Conservation (phyloP, 2,329 filamentous ascomycete species). For the Cordyceps cateniannulata region DNA sequence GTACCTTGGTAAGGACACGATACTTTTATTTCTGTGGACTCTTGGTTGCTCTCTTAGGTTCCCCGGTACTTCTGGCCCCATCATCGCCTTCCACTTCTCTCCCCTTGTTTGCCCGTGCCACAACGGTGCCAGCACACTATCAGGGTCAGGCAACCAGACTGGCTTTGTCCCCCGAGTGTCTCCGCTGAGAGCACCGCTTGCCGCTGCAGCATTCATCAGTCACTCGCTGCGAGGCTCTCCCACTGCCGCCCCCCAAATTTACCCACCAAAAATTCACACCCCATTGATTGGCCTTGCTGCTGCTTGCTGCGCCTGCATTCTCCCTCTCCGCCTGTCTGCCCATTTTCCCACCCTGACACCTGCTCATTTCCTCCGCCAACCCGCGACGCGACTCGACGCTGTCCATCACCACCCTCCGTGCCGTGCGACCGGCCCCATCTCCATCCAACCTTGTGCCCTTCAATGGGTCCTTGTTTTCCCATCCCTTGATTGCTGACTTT, state of each 20-base stretch:
- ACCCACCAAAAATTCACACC: conserved; percentile 4
- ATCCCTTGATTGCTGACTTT: conserved; percentile 39
- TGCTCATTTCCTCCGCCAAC: conserved; percentile 31
- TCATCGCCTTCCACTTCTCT: neutral
- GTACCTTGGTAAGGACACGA: neutral
- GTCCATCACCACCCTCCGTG: conserved; percentile 30
- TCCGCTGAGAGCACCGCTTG: neutral
- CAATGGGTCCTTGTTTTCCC: conserved; percentile 35
- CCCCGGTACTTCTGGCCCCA: neutral
- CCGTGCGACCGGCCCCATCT: conserved; percentile 43
- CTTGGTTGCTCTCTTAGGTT: neutral
- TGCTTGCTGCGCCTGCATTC: neutral
- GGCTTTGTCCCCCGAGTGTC: neutral
- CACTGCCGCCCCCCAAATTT: neutral
- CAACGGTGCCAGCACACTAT: neutral
- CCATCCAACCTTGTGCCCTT: conserved; percentile 31
- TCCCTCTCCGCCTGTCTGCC: conserved; percentile 5
- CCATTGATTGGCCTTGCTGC: neutral
- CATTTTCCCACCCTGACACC: conserved; percentile 17
- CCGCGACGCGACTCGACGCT: conserved; percentile 35
- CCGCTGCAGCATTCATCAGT: neutral
- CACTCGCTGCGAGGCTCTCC: neutral
- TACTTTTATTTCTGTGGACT: neutral
- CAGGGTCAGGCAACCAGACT: neutral
- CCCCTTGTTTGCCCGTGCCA: neutral